A percentile compares a stretch with the other conserved stretches of the same genome.
Evolutionary conservation across 1,284 basidiomycete species (phyloP).

Genomic region (Pterulicium gracile): DNA sequence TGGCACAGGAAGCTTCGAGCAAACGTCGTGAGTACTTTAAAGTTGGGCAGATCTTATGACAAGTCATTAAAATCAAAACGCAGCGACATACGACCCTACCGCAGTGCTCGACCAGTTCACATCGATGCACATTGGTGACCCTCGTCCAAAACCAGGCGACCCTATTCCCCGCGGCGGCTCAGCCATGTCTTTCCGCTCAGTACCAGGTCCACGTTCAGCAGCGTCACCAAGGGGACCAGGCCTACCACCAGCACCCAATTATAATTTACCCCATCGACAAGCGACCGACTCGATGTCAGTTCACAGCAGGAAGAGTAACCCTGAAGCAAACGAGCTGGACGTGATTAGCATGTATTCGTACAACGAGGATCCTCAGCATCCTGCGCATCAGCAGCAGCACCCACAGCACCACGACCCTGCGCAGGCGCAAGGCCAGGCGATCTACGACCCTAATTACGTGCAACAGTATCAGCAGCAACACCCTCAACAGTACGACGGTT

Average conservation of each 20-base stretch:
- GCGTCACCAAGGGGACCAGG: background rate
- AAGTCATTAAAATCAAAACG: background rate
- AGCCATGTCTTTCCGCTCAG: conserved; percentile 37
- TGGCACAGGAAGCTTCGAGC: no score
- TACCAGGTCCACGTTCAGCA: conserved; percentile 11
- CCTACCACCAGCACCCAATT: background rate
- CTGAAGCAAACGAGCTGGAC: background rate
- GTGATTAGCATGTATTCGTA: background rate
- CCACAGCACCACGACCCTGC: conserved; percentile 16
- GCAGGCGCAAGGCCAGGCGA: no score
- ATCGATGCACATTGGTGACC: conserved; percentile 34
- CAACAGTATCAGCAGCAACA: no score
- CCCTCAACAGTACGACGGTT: no score
- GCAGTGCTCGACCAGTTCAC: conserved; percentile 36
- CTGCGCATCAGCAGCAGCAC: background rate
- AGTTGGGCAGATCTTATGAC: no score
- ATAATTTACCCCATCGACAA: background rate
- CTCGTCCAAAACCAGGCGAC: conserved; percentile 19
- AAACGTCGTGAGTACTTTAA: background rate
- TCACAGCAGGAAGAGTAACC: background rate
- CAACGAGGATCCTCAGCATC: background rate
- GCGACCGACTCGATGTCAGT: background rate
- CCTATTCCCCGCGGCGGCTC: conserved; percentile 37
- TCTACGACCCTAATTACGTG: no score
- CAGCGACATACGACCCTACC: conserved; percentile 26